Conservation (phyloP, 2,329 filamentous ascomycete species). For the Cytospora leucostoma region DNA sequence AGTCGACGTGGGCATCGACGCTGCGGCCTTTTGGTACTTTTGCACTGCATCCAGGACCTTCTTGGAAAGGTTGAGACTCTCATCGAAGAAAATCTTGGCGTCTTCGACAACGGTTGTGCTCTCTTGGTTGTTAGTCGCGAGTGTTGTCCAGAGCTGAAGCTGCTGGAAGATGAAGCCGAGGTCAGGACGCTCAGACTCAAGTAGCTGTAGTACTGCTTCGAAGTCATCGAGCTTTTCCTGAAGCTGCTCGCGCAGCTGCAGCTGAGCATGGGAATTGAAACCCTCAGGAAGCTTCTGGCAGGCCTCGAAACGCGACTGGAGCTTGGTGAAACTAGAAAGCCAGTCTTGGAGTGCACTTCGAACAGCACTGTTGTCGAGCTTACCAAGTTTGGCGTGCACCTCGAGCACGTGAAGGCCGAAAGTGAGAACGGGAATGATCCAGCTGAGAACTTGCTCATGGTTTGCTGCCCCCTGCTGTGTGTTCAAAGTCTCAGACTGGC, state of each 20-base stretch:
- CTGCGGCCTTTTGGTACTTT: slow-evolving; percentile 60
- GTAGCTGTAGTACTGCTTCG: slow-evolving; percentile 44
- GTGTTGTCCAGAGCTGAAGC: slow-evolving; percentile 63
- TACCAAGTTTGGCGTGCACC: slow-evolving; percentile 67
- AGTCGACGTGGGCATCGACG: slow-evolving; percentile 56
- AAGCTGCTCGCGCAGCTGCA: slow-evolving; percentile 39
- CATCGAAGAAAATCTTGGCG: slow-evolving; percentile 53
- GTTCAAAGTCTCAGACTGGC: slow-evolving; percentile 30
- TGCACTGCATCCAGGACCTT: slow-evolving; percentile 79
- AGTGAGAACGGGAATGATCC: slow-evolving; percentile 70
- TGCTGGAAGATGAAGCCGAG: slow-evolving; percentile 67
- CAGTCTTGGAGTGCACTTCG: slow-evolving; percentile 51
- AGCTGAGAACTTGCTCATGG: slow-evolving; percentile 44
- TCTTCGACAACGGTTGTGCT: slow-evolving; percentile 28
- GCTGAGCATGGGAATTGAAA: slow-evolving; percentile 46
- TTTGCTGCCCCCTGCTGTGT: slow-evolving; percentile 29
- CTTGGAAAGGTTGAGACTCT: slow-evolving; percentile 68
- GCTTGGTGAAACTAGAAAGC: slow-evolving; percentile 48
- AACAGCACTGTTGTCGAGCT: slow-evolving; percentile 48
- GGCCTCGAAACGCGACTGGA: slow-evolving; percentile 44
- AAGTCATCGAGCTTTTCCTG: slow-evolving; percentile 42
- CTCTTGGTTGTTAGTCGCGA: slow-evolving; percentile 29
- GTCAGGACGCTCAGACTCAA: slow-evolving; percentile 53
- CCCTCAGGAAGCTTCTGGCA: slow-evolving; percentile 53
- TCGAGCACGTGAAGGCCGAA: slow-evolving; percentile 63